Base-by-base conservation (phyloP, 495 filamentous ascomycete species). In the Penicillium macrosclerotiorum region DNA sequence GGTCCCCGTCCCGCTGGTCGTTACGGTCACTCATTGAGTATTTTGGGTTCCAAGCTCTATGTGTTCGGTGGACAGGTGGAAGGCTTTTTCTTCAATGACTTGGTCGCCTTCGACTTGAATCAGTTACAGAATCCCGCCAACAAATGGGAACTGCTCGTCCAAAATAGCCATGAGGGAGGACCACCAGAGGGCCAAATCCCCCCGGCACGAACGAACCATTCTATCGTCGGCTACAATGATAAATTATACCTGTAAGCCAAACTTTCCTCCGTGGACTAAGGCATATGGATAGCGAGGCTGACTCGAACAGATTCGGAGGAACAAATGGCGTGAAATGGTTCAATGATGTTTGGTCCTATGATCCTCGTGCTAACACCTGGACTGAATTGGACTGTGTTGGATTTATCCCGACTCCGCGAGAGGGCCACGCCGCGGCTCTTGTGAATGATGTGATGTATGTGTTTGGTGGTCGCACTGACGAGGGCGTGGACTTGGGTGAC, bases 381-480 rank as follows among this genome's bases (percentile, higher is more conserved):
- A 72, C 81, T 3, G 83, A 90, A 54, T 76, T 94, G 30, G 92
- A 97, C 53, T 99, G 93, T 62, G 96, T 96, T 36, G 94, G 94
- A 6, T 97, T 95, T 59, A 96, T 99, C 36, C 94, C 94, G 3
- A 84, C 85, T 0, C 83, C 90, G 8, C 81, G 94, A 35, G 94
- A 99, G 77, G 94, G 94, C 3, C 94, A 99, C 63, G 90, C 94
- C 12, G 86, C 92, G 16, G 84, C 94, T 5, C 69, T 99, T 8
- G 92, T 97, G 34, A 85, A 88, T 57, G 94, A 97, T 57, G 91
- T 95, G 40, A 99, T 99, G 94, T 99, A 99, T 66, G 86, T 97
- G 44, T 99, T 99, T 61, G 94, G 94, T 49, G 94, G 94, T n/a
- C 84, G 94, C 34, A 95, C 88, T 4, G 87, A 96, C 56, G 89